Evolutionary conservation across 148 eudicot genomes (phyloP).

Genomic region (Vaccinium myrtillus): DNA sequence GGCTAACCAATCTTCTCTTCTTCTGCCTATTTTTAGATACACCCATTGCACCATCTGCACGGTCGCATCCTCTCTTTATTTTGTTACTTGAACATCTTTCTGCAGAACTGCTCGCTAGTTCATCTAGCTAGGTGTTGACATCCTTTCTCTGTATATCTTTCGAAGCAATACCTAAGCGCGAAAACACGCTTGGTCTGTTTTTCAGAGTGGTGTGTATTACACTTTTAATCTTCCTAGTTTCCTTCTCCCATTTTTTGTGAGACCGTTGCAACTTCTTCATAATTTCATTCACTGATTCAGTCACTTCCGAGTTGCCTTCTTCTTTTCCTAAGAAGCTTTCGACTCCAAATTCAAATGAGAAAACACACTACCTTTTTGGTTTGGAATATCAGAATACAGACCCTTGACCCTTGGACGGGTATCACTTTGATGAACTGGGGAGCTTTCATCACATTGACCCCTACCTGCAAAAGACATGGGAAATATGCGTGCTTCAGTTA

Average conservation of each 20-base stretch:
- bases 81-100: neutral
- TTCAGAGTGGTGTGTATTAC: neutral
- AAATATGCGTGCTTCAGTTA: neutral
- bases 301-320: constrained; percentile 8
- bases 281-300: constrained; percentile 13
- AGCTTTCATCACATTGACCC: constrained; percentile 6
- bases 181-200: constrained; percentile 20
- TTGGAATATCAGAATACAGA: constrained; percentile 21
- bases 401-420: constrained; percentile 10
- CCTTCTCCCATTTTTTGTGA: constrained; percentile 21
- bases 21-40: neutral
- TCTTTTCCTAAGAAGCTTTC: neutral
- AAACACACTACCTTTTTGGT: constrained; percentile 13
- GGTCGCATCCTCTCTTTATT: neutral
- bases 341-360: constrained; percentile 16
- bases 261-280: constrained; percentile 22
- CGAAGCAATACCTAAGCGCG: constrained; percentile 18
- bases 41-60: neutral
- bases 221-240: neutral
- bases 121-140: neutral
- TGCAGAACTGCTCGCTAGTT: neutral
- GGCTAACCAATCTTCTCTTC: constrained; percentile 13
- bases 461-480: constrained; percentile 7
- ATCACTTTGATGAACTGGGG: constrained; percentile 4
- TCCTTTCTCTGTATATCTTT: neutral